Conservation (phyloP, 345 rosid species). For the Dovyalis caffra region DNA sequence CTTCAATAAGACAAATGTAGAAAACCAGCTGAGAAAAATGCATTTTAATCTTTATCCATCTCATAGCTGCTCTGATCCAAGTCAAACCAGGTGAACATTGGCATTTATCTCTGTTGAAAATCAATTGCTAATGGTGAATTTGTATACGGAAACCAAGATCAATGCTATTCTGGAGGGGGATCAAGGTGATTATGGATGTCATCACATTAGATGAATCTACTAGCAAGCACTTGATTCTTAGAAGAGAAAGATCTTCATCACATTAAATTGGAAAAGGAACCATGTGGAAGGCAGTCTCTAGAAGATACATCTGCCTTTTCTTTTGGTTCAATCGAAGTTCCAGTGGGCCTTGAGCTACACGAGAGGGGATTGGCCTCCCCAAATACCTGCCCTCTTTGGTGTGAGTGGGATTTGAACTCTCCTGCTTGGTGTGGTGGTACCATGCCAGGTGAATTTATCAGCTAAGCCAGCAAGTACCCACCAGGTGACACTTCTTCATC, state of each 20-base stretch:
- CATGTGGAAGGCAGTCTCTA: background rate
- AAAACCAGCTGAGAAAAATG: background rate
- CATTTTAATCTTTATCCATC: background rate
- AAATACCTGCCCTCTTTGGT: too few species aligned
- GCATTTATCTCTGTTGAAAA: background rate
- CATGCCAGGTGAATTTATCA: too few species aligned
- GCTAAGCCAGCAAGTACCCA: too few species aligned
- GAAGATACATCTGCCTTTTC: background rate
- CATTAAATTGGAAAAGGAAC: background rate
- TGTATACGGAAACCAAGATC: background rate
- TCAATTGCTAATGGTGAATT: background rate
- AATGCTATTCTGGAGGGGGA: background rate
- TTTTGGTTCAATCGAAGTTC: too few species aligned
- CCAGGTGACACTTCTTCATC: too few species aligned
- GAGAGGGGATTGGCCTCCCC: too few species aligned
- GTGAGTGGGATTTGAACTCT: too few species aligned
- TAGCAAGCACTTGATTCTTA: background rate
- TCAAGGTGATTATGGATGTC: too few species aligned
- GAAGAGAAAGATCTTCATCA: background rate
- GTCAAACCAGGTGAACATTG: background rate
- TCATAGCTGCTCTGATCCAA: background rate
- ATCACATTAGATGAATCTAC: background rate
- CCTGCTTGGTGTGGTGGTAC: too few species aligned
- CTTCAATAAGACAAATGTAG: background rate
- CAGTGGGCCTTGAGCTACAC: too few species aligned